phyloP scores from a whole-genome alignment of 352 stramenopile species.

The Phytopythium boreale region DNA sequence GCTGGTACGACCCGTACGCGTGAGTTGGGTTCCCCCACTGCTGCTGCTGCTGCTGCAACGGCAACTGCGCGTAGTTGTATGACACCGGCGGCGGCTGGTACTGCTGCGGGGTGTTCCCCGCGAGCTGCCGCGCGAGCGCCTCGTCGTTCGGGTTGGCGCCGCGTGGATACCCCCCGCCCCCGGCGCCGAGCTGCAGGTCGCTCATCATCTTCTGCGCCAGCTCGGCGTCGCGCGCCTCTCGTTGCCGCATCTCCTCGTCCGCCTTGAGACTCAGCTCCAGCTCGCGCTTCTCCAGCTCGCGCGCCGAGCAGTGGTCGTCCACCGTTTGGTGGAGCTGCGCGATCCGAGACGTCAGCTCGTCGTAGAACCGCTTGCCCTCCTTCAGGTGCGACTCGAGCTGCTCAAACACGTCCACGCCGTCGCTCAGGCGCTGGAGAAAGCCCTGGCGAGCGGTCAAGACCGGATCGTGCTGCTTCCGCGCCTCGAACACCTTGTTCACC shows the following conservation, averaged over 20 bases:
- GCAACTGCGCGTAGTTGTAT: conserved; percentile 33
- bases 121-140: conserved; percentile 52
- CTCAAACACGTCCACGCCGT: conserved; percentile 72
- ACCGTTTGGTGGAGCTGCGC: conserved; percentile 71
- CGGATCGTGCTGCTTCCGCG: conserved; percentile 52
- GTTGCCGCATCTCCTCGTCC: conserved; percentile 51
- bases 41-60: conserved; percentile 16
- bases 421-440: conserved; percentile 58
- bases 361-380: conserved; percentile 69
- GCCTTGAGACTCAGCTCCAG: conserved; percentile 61
- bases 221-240: conserved; percentile 43
- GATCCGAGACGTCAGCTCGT: conserved; percentile 49
- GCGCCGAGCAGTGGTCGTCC: conserved; percentile 61
- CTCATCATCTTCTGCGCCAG: conserved; percentile 73
- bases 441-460: conserved; percentile 50
- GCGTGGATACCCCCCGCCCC: conserved; percentile 5
- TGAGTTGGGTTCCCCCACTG: conserved; percentile 14
- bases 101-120: conserved; percentile 40
- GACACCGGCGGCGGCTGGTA: conserved; percentile 25
- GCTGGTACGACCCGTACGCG: conserved; percentile 42
- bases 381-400: conserved; percentile 75
- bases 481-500: conserved; percentile 56
- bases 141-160: conserved; percentile 34
- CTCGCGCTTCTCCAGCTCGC: conserved; percentile 68
- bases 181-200: conserved; percentile 46